phyloP scores from a whole-genome alignment of 257 asterid species.

The Orobanche coerulescens region DNA sequence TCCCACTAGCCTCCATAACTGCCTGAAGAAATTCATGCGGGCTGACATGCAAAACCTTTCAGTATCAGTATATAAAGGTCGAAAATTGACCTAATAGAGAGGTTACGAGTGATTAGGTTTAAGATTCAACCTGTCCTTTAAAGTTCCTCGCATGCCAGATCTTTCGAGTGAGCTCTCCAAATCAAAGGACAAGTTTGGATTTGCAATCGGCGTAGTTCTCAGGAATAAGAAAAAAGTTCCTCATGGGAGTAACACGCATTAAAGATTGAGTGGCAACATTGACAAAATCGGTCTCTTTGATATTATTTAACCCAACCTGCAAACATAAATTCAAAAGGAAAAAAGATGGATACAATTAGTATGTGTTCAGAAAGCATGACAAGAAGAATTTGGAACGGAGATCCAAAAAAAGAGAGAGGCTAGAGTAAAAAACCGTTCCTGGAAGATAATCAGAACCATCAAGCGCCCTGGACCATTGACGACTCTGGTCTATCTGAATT shows the following conservation, averaged over 20 bases:
- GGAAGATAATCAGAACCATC: conserved; percentile 99
- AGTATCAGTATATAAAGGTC: conserved; percentile 19
- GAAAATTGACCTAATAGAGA: not conserved
- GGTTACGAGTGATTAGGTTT: not conserved
- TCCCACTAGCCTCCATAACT: conserved; percentile 88
- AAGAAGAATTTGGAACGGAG: not conserved
- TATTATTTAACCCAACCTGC: conserved; percentile 96
- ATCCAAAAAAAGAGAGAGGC: conserved; percentile 7
- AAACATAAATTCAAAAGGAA: conserved; percentile 16
- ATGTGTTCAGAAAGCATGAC: not conserved
- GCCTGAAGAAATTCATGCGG: conserved; percentile 98
- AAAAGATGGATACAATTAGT: not conserved
- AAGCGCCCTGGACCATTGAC: conserved; percentile 97
- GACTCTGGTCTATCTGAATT: conserved; percentile 56
- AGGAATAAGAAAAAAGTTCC: conserved; percentile 94
- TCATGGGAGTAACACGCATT: conserved; percentile 95
- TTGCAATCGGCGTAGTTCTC: conserved; percentile 74
- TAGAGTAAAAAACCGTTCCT: conserved; percentile 64
- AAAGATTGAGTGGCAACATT: conserved; percentile 92
- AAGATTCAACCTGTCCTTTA: conserved; percentile 82
- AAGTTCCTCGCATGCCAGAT: conserved; percentile 95
- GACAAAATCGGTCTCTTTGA: conserved; percentile 90
- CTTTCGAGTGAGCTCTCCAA: conserved; percentile 95
- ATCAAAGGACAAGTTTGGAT: conserved; percentile 87
- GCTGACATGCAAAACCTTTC: conserved; percentile 70